Percentiles rank a stretch among this genome's conserved stretches.
Evolutionary conservation across 345 rosid species (phyloP).

Genomic region (Geranium rotundifolium): DNA sequence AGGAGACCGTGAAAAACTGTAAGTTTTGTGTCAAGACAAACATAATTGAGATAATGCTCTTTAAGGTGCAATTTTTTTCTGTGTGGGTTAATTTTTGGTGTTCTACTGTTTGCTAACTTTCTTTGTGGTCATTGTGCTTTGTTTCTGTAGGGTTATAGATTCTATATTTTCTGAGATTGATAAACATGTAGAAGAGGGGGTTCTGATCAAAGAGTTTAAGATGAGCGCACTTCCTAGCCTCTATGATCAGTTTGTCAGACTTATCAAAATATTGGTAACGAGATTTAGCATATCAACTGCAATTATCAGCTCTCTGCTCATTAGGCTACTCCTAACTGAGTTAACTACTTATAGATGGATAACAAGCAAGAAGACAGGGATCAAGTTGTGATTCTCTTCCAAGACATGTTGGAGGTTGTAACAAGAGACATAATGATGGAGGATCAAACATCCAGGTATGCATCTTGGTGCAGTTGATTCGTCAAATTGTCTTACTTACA

Average conservation of each 20-base stretch:
- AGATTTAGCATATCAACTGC: neutral
- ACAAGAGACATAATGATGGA: conserved; percentile 85
- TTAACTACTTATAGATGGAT: conserved; percentile 33
- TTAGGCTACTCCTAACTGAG: neutral
- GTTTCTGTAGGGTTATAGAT: conserved; percentile 56
- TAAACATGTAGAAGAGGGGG: conserved; percentile 23
- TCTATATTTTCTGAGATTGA: conserved; percentile 54
- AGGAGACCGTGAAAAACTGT: conserved; percentile 56
- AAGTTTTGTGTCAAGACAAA: conserved; percentile 19
- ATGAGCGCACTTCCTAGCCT: conserved; percentile 92
- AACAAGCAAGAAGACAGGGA: conserved; percentile 72
- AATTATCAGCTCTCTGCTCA: neutral
- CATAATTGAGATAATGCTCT: neutral
- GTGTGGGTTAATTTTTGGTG: conserved; percentile 1
- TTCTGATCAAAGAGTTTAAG: conserved; percentile 44
- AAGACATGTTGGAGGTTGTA: conserved; percentile 96
- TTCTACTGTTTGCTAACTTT: conserved; percentile 1
- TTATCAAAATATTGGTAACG: conserved; percentile 76
- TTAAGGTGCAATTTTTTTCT: too few species aligned
- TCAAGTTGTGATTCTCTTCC: conserved; percentile 86
- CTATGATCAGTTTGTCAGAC: conserved; percentile 70
- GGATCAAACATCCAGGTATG: conserved; percentile 56
- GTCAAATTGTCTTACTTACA: too few species aligned
- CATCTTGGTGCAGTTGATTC: conserved; percentile 5
- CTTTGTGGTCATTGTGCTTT: conserved; percentile 6